Evolutionary conservation across 2,329 filamentous ascomycete species (phyloP).

Genomic region (Taxawa tesnikishii): DNA sequence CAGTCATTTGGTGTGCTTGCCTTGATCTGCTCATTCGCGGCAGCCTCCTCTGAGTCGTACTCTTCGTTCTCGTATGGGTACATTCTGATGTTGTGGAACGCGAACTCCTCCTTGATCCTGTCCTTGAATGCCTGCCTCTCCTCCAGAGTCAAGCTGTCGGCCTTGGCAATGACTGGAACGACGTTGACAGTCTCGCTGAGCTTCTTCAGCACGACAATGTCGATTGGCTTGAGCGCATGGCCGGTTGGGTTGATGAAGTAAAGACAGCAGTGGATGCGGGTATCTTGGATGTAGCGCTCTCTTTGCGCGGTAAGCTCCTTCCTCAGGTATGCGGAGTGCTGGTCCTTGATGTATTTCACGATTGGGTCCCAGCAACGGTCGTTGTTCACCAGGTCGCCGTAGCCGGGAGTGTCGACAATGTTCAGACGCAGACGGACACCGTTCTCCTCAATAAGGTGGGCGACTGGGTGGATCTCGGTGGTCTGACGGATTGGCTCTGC

Average conservation of each 20-base stretch:
- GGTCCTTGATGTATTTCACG: conserved; percentile 99
- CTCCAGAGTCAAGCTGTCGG: conserved; percentile 89
- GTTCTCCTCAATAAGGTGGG: conserved; percentile 99
- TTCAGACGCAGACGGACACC: conserved; percentile 93
- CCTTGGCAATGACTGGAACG: conserved; percentile 96
- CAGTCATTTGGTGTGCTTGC: conserved; percentile 32
- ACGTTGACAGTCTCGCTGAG: conserved; percentile 98
- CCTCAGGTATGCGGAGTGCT: conserved; percentile 96
- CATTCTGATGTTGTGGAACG: conserved; percentile 99
- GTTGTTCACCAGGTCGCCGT: conserved; percentile 98
- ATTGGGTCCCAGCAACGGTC: conserved; percentile 99
- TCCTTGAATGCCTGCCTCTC: conserved; percentile 97
- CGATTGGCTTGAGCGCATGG: conserved; percentile 96
- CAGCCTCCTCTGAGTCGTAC: conserved; percentile 91
- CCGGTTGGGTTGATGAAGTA: conserved; percentile 99
- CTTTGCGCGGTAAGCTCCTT: conserved; percentile 99
- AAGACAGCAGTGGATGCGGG: conserved; percentile 96
- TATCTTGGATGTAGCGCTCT: conserved; percentile 98
- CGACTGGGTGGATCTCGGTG: conserved; percentile 95
- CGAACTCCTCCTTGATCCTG: conserved; percentile 96
- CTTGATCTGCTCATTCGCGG: conserved; percentile 93
- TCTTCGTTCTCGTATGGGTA: conserved; percentile 99
- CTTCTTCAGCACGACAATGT: conserved; percentile 99
- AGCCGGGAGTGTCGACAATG: conserved; percentile 97
- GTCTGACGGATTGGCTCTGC: conserved; percentile 90